phyloP scores from a whole-genome alignment of 345 rosid species.

The Citrus australasica region DNA sequence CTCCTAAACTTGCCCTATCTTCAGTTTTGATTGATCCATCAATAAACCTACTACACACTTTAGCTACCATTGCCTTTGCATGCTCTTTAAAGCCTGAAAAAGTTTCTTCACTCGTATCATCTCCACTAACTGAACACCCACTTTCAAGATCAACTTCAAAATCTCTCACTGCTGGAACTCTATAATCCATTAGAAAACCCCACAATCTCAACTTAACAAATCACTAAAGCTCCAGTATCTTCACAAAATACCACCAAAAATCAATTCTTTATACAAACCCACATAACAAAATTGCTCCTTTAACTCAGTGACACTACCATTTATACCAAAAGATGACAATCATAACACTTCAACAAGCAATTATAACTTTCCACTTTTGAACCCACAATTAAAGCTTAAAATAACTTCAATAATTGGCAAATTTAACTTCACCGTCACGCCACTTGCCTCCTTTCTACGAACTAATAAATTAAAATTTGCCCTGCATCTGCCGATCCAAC shows the following conservation, averaged over 20 bases:
- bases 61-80: conserved; percentile 18
- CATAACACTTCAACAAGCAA: conserved; percentile 21
- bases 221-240: not conserved
- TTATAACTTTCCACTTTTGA: conserved; percentile 14
- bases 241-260: not conserved
- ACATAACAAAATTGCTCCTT: conserved; percentile 10
- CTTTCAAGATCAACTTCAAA: conserved; percentile 70
- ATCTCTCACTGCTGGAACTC: conserved; percentile 31
- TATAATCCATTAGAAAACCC: conserved; percentile 30
- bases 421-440: conserved; percentile 1
- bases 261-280: conserved; percentile 12
- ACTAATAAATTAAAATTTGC: not conserved
- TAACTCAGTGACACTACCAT: conserved; percentile 6
- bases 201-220: conserved; percentile 15
- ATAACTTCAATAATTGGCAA: conserved; percentile 14
- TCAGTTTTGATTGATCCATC: conserved; percentile 30
- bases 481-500: conserved; percentile 8
- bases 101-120: conserved; percentile 28
- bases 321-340: conserved; percentile 21
- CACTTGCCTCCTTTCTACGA: not conserved
- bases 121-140: conserved; percentile 37
- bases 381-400: conserved; percentile 9
- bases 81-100: conserved; percentile 23
- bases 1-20: conserved; percentile 25
- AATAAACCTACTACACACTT: conserved; percentile 22